Evolutionary conservation across 192 early-diverging fungal species (phyloP).

Genomic region (Coemansia sp.): DNA sequence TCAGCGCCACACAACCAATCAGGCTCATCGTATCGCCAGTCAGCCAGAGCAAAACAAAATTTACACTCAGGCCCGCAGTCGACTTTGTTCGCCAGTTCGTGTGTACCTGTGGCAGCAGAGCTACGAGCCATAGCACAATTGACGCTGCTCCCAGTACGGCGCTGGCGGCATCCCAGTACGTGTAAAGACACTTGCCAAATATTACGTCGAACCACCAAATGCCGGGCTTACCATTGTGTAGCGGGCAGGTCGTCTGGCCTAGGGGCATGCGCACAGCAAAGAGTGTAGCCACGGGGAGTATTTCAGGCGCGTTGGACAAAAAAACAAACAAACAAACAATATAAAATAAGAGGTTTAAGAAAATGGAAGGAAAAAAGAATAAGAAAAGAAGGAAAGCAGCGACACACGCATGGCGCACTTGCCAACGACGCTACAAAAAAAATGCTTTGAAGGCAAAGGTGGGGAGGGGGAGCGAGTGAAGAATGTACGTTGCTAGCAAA

Average conservation of each 20-base stretch:
- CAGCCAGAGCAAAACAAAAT: constrained; percentile 30
- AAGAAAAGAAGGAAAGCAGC: neutral
- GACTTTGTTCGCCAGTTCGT: constrained; percentile 36
- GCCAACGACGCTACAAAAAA: neutral
- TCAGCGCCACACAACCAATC: constrained; percentile 68
- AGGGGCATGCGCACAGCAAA: neutral
- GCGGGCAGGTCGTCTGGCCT: constrained; percentile 18
- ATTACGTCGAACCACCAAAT: constrained; percentile 28
- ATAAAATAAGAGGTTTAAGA: neutral
- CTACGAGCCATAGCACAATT: constrained; percentile 30
- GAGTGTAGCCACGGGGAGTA: neutral
- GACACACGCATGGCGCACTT: no score
- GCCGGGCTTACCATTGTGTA: constrained; percentile 11
- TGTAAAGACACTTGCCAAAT: constrained; percentile 25
- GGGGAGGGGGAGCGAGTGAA: neutral
- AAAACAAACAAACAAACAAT: neutral
- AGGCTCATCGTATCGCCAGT: constrained; percentile 73
- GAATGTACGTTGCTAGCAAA: neutral
- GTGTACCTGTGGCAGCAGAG: constrained; percentile 35
- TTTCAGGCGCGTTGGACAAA: neutral
- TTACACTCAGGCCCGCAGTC: constrained; percentile 22
- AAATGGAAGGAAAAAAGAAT: neutral
- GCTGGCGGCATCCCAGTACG: constrained; percentile 22
- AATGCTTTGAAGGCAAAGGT: neutral
- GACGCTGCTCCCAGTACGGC: constrained; percentile 18